Evolutionary conservation across 192 early-diverging fungal species (phyloP).

Genomic region (Spizellomyces punctatus): DNA sequence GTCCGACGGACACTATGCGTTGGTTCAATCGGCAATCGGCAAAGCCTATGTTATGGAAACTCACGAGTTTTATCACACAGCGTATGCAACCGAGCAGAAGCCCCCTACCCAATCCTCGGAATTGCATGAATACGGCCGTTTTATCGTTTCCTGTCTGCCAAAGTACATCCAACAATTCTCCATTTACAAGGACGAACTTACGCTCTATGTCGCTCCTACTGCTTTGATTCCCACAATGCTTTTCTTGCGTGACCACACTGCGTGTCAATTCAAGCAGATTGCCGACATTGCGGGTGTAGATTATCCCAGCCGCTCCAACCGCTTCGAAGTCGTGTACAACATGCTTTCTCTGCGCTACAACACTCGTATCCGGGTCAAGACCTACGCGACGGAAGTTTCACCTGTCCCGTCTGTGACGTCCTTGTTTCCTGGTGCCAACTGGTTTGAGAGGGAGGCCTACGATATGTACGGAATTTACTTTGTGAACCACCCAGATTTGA

Average conservation of each 20-base stretch:
- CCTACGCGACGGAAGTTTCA: slow-evolving; percentile 87
- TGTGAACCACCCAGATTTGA: slow-evolving; percentile 90
- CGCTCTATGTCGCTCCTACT: slow-evolving; percentile 88
- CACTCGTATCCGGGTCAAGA: slow-evolving; percentile 95
- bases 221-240: slow-evolving; percentile 75
- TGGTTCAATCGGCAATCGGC: no score
- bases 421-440: slow-evolving; percentile 85
- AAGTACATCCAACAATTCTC: slow-evolving; percentile 97
- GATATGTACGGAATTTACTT: slow-evolving; percentile 99
- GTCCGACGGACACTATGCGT: no score
- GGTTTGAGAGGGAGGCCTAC: slow-evolving; percentile 97
- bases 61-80: no score
- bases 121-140: slow-evolving; percentile 75
- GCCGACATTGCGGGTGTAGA: slow-evolving; percentile 90
- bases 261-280: slow-evolving; percentile 89
- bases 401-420: slow-evolving; percentile 87
- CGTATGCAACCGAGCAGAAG: neutral
- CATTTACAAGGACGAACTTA: slow-evolving; percentile 97
- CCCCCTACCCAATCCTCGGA: neutral
- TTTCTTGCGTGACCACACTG: slow-evolving; percentile 93
- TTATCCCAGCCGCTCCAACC: slow-evolving; percentile 86
- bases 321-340: slow-evolving; percentile 98
- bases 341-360: slow-evolving; percentile 85
- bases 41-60: no score
- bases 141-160: slow-evolving; percentile 81